Percentiles rank a stretch among this genome's conserved stretches.
Conservation (phyloP, 176 grass and related monocot genomes). For the Areca catechu region DNA sequence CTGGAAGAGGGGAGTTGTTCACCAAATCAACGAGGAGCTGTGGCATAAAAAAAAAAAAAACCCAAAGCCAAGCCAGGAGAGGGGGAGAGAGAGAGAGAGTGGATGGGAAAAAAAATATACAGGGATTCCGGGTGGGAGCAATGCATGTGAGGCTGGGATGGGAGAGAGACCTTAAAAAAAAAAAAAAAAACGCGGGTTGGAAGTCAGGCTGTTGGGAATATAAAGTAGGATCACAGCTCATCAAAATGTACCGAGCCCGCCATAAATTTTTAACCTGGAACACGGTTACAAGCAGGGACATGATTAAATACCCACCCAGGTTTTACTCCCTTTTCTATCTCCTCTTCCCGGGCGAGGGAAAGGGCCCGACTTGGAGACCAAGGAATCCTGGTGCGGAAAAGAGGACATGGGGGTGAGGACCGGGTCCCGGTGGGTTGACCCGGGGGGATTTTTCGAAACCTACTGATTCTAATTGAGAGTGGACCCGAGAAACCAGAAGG, state of each 20-base stretch:
- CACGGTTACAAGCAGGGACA: not conserved
- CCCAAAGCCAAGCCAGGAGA: not conserved
- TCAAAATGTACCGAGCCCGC: not conserved
- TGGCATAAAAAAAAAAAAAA: not conserved
- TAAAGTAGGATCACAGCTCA: conserved; percentile 4
- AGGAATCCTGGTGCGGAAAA: too few relatives aligned
- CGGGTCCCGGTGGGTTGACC: too few relatives aligned
- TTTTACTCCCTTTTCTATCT: not conserved
- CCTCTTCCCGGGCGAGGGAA: too few relatives aligned
- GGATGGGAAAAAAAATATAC: not conserved
- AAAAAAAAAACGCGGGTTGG: not conserved
- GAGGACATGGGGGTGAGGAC: too few relatives aligned
- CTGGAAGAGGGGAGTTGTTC: conserved; percentile 11
- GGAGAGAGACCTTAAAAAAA: too few relatives aligned
- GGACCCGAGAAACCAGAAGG: not conserved
- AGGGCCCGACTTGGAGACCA: too few relatives aligned
- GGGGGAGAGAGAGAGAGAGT: conserved; percentile 1
- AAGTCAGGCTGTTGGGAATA: not conserved
- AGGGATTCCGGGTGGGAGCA: too few relatives aligned
- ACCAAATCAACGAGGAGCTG: conserved; percentile 17
- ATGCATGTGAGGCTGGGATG: too few relatives aligned
- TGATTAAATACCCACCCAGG: not conserved
- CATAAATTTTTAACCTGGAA: not conserved
- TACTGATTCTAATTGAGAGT: not conserved
- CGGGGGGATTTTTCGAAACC: too few relatives aligned